phyloP scores from a whole-genome alignment of 106 monocot genomes.

The Dioscorea zingiberensis region DNA sequence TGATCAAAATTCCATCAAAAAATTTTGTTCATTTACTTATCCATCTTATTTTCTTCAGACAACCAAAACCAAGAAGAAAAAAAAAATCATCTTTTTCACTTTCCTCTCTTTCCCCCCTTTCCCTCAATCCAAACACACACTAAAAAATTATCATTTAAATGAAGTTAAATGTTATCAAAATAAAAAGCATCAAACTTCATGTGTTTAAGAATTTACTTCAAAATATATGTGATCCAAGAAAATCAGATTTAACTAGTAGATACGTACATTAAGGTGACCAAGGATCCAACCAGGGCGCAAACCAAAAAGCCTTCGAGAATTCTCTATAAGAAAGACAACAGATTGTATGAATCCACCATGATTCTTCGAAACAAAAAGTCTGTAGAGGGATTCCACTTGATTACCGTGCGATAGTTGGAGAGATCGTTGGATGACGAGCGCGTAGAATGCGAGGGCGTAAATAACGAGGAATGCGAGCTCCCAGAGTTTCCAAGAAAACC shows the following conservation, averaged over 20 bases:
- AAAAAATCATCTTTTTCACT: not conserved
- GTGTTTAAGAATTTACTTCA: no score
- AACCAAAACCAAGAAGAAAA: no score
- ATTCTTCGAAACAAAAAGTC: not conserved
- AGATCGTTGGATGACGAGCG: conserved; percentile 19
- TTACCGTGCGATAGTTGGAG: conserved; percentile 24
- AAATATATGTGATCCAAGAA: not conserved
- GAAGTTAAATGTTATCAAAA: not conserved
- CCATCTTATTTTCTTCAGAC: no score
- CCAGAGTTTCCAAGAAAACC: conserved; percentile 19
- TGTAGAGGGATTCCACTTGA: not conserved
- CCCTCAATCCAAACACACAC: not conserved
- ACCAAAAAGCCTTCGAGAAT: conserved; percentile 25
- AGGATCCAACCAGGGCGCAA: conserved; percentile 47
- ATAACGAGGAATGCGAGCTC: conserved; percentile 25
- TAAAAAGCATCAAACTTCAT: not conserved
- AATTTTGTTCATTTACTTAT: no score
- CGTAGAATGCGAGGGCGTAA: conserved; percentile 29
- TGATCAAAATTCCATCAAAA: no score
- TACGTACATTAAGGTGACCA: conserved; percentile 49
- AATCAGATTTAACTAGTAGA: not conserved
- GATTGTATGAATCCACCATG: not conserved
- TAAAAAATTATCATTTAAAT: no score
- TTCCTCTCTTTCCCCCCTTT: not conserved
- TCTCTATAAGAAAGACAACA: conserved; percentile 23